Conservation (phyloP, 306 rosid genomes). For the Sicyos edulis region DNA sequence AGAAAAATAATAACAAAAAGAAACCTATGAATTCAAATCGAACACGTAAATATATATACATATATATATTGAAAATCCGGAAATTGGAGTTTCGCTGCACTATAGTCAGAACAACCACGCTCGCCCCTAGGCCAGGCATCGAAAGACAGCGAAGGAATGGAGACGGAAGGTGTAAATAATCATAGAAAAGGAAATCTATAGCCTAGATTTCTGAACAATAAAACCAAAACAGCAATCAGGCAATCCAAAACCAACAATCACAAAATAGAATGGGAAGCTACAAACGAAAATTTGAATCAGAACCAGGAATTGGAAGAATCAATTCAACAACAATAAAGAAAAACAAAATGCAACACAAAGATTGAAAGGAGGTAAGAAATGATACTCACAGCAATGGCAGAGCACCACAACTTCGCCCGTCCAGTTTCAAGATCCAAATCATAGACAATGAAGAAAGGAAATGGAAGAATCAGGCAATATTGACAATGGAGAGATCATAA, state of each 20-base stretch:
- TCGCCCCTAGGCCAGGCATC: too few species aligned
- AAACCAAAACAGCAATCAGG: neutral
- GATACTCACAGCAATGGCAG: neutral
- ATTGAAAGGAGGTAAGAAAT: neutral
- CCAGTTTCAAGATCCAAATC: conserved; percentile 14
- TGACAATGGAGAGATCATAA: neutral
- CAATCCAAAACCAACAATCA: neutral
- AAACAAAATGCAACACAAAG: neutral
- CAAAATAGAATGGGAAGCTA: neutral
- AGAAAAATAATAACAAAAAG: neutral
- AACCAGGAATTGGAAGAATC: neutral
- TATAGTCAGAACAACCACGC: too few species aligned
- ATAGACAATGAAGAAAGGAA: neutral
- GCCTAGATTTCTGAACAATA: too few species aligned
- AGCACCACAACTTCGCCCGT: neutral
- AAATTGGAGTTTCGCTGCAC: too few species aligned
- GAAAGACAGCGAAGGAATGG: too few species aligned
- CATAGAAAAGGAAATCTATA: too few species aligned
- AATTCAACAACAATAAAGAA: too few species aligned
- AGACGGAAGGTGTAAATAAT: too few species aligned
- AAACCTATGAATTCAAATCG: neutral
- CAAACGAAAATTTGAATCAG: neutral
- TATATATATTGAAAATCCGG: too few species aligned
- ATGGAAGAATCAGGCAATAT: neutral
- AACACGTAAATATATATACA: neutral